These are phyloP conservation scores for Colletotrichum sp. DNA, from an alignment of 2,329 filamentous ascomycete species.

Conservation along the genomic window DNA sequence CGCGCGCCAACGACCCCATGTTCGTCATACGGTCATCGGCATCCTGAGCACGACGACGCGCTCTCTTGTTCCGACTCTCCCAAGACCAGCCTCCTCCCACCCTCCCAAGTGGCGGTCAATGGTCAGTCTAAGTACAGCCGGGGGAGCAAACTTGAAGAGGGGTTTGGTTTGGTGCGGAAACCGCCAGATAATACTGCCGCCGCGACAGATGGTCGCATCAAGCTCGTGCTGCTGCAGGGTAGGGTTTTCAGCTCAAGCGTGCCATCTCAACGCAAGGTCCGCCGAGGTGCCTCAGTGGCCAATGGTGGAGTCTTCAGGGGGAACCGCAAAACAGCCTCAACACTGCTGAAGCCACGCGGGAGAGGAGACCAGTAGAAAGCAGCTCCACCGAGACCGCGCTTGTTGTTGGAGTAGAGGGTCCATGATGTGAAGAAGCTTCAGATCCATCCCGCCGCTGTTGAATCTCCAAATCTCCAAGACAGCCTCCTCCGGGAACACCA, in stretches of 20 bases:
- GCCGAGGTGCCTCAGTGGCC: background rate
- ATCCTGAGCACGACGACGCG: background rate
- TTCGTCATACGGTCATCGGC: background rate
- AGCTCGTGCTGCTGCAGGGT: background rate
- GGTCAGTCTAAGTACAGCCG: background rate
- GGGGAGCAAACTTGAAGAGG: background rate
- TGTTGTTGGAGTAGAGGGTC: constrained; percentile 18
- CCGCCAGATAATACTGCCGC: background rate
- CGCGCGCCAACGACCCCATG: constrained; percentile 4
- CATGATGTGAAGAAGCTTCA: constrained; percentile 12
- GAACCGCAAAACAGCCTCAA: constrained; percentile 22
- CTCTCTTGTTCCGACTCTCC: background rate
- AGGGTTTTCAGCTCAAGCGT: background rate
- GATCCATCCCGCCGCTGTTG: constrained; percentile 17
- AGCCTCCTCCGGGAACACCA: constrained; percentile 12
- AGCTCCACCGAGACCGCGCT: constrained; percentile 15
- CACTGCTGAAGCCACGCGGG: constrained; percentile 16
- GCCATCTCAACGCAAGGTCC: background rate
- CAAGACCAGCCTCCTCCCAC: background rate
- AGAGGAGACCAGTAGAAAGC: constrained; percentile 1
- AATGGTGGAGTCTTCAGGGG: constrained; percentile 10
- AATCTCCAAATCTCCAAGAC: constrained; percentile 18
- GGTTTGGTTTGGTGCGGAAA: background rate
- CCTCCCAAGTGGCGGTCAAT: constrained; percentile 13
- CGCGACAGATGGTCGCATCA: background rate